Percentiles rank a stretch among this genome's conserved stretches.
Conservation (phyloP, 306 rosid species). For the Cyamopsis tetragonoloba region DNA sequence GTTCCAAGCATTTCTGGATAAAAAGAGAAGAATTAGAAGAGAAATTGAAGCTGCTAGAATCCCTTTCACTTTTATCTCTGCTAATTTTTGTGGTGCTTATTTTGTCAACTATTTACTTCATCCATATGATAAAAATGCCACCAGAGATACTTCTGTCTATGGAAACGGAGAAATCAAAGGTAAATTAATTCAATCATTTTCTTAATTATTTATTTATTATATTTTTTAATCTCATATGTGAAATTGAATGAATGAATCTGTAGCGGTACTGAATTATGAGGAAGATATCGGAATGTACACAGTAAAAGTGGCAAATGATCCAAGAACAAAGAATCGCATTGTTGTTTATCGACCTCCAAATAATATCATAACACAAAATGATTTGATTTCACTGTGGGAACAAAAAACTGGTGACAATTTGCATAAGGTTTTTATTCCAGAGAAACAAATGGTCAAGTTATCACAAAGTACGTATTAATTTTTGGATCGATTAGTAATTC, state of each 20-base stretch:
- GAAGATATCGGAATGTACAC: constrained; percentile 41
- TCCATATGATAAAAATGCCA: constrained; percentile 14
- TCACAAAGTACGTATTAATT: constrained; percentile 40
- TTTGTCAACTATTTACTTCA: constrained; percentile 40
- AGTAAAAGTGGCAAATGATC: constrained; percentile 46
- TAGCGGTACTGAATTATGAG: constrained; percentile 43
- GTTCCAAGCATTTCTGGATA: constrained; percentile 25
- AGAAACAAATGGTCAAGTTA: constrained; percentile 27
- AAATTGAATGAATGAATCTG: background rate
- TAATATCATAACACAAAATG: constrained; percentile 39
- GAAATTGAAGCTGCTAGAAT: constrained; percentile 34
- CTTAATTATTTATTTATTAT: too few relatives aligned
- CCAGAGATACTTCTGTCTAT: background rate
- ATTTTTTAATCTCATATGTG: background rate
- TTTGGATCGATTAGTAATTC: too few relatives aligned
- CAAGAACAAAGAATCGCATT: constrained; percentile 33
- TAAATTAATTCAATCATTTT: too few relatives aligned
- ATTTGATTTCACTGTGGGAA: constrained; percentile 45
- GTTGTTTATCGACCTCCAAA: constrained; percentile 26
- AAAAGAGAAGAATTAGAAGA: constrained; percentile 35
- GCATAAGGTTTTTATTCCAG: background rate
- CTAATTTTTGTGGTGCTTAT: constrained; percentile 43
- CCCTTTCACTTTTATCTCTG: constrained; percentile 38
- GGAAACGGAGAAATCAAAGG: constrained; percentile 45
- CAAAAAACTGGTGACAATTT: constrained; percentile 23